These are phyloP conservation scores for Blastobotrys persicus DNA, from an alignment of 1,139 yeast genomes.

Conservation along the genomic window DNA sequence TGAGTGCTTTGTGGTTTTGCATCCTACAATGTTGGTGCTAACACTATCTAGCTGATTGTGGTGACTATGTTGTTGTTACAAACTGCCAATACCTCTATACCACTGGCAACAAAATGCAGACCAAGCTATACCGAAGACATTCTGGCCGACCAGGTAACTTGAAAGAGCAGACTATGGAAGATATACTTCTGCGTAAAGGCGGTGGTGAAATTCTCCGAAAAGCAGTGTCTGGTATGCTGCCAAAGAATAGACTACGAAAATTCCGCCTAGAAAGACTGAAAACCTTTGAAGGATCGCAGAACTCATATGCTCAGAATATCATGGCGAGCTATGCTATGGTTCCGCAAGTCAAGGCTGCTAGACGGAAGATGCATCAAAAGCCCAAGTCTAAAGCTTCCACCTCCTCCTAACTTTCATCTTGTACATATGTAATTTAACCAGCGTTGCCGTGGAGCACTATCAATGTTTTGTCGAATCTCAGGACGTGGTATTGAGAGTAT, in stretches of 20 bases:
- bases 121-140: conserved; percentile 90
- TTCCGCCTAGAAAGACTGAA: conserved; percentile 79
- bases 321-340: conserved; percentile 82
- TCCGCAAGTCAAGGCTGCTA: conserved; percentile 19
- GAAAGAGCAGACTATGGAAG: conserved; percentile 78
- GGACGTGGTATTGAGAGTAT: too few relatives aligned
- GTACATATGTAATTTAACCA: conserved; percentile 7
- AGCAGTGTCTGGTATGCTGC: conserved; percentile 96
- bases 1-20: conserved; percentile 11
- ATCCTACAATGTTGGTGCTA: not conserved
- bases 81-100: conserved; percentile 78
- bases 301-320: conserved; percentile 80
- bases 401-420: not conserved
- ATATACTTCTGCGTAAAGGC: conserved; percentile 74
- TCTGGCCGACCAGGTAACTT: conserved; percentile 88
- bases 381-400: not conserved
- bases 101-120: conserved; percentile 79
- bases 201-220: conserved; percentile 74
- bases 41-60: conserved; percentile 58
- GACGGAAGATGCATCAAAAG: conserved; percentile 2
- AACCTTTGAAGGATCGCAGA: conserved; percentile 81
- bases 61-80: conserved; percentile 95
- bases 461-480: too few relatives aligned
- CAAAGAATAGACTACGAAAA: conserved; percentile 81
- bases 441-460: too few relatives aligned